Conservation (phyloP, 257 asterid species). For the Salvia rosmarinus region DNA sequence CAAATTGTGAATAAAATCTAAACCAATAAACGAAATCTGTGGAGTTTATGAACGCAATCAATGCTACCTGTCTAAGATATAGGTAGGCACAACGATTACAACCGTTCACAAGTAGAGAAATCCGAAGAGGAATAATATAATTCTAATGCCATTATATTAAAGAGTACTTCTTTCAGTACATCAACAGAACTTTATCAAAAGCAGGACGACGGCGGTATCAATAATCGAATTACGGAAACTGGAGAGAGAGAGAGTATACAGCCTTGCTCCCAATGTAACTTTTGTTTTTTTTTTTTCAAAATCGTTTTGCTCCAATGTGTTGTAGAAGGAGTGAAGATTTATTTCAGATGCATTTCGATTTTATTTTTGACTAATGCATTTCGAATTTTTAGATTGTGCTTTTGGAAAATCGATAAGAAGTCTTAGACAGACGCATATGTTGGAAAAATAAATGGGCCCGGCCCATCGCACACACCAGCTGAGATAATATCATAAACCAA, state of each 20-base stretch:
- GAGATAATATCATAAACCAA: not conserved
- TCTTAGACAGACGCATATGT: no score
- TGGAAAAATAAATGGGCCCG: not conserved
- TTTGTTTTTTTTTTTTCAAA: not conserved
- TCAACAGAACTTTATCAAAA: conserved; percentile 37
- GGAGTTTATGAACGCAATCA: conserved; percentile 31
- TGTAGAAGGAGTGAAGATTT: not conserved
- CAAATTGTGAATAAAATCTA: conserved; percentile 10
- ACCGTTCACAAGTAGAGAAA: conserved; percentile 32
- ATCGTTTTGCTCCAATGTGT: not conserved
- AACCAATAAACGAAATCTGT: not conserved
- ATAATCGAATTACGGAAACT: conserved; percentile 3
- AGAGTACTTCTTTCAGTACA: conserved; percentile 26
- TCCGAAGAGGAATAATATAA: conserved; percentile 41
- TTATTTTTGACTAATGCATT: no score
- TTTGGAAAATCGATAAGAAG: no score
- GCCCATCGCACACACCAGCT: not conserved
- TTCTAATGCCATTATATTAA: conserved; percentile 36
- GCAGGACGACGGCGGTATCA: conserved; percentile 25
- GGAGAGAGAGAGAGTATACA: not conserved
- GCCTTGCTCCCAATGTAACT: not conserved
- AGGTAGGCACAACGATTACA: conserved; percentile 40
- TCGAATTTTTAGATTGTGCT: no score
- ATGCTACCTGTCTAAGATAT: conserved; percentile 15
- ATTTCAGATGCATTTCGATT: no score